Conservation (phyloP, 2,329 filamentous ascomycete species). For the Alternaria gansuensis region DNA sequence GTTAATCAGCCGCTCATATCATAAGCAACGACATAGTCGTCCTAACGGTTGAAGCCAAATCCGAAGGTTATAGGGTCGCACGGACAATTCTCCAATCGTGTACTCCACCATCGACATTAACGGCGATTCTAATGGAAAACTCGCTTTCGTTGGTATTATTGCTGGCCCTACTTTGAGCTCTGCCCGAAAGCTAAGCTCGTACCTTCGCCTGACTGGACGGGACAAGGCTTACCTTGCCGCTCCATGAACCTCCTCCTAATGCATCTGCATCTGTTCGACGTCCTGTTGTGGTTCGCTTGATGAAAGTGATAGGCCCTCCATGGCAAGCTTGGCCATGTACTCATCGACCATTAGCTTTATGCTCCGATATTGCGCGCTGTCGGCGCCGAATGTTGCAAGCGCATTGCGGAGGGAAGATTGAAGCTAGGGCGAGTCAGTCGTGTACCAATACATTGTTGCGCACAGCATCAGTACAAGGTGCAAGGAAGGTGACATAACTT, state of each 20-base stretch:
- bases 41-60: no score
- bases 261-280: conserved; percentile 8
- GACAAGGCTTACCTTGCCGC: not conserved
- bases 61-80: no score
- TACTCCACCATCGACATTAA: no score
- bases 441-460: not conserved
- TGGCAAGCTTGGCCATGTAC: conserved; percentile 39
- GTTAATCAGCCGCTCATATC: no score
- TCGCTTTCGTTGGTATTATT: no score
- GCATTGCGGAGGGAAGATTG: conserved; percentile 50
- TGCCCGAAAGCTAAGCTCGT: no score
- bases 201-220: no score
- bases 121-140: no score
- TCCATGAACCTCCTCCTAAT: not conserved
- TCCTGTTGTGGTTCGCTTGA: conserved; percentile 3
- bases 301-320: conserved; percentile 29
- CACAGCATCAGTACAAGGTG: not conserved
- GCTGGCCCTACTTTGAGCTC: no score
- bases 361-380: conserved; percentile 42
- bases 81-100: no score
- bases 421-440: conserved; percentile 33
- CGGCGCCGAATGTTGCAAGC: conserved; percentile 44
- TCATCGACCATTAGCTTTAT: conserved; percentile 48
- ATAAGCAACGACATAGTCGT: no score
- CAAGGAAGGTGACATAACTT: conserved; percentile 14